These are phyloP conservation scores for Filobasidium floriforme DNA, from an alignment of 768 basidiomycete species.

Conservation along the genomic window DNA sequence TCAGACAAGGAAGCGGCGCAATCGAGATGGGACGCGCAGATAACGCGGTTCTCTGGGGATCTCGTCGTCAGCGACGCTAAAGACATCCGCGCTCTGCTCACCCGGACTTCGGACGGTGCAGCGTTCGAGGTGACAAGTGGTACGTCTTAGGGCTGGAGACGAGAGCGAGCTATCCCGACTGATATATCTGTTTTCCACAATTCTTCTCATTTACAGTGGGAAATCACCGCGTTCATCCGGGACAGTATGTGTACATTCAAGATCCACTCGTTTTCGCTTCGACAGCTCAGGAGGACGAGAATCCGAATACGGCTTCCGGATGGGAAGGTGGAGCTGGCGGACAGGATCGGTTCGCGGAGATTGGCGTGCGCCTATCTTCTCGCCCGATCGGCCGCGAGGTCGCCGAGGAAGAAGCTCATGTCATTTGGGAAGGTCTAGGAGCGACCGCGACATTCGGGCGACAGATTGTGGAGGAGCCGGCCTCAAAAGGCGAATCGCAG, in stretches of 20 bases:
- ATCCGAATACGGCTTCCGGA: constrained; percentile 24
- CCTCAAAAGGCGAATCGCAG: background rate
- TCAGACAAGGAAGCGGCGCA: constrained; percentile 61
- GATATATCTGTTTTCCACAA: constrained; percentile 11
- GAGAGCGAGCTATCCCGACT: constrained; percentile 1
- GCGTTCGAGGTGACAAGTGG: constrained; percentile 81
- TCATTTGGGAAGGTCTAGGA: constrained; percentile 10
- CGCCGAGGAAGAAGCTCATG: background rate
- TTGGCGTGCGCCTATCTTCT: constrained; percentile 1
- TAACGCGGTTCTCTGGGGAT: constrained; percentile 56
- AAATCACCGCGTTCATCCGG: constrained; percentile 56
- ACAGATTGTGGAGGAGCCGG: background rate
- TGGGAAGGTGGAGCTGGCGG: too few species aligned
- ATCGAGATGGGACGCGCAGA: constrained; percentile 57
- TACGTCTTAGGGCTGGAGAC: constrained; percentile 46
- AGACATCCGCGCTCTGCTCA: constrained; percentile 69
- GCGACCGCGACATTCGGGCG: constrained; percentile 20
- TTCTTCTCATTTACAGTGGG: background rate
- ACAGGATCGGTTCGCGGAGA: background rate
- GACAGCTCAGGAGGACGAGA: constrained; percentile 47
- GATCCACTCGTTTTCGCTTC: constrained; percentile 53
- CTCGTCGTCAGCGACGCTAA: constrained; percentile 68
- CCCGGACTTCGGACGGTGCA: constrained; percentile 68
- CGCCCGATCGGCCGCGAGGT: constrained; percentile 5
- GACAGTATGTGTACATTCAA: constrained; percentile 75